A percentile compares a stretch with the other conserved stretches of the same genome.
Conservation (phyloP, 805 yeast species). For the Sugiyamaella valdiviana region DNA sequence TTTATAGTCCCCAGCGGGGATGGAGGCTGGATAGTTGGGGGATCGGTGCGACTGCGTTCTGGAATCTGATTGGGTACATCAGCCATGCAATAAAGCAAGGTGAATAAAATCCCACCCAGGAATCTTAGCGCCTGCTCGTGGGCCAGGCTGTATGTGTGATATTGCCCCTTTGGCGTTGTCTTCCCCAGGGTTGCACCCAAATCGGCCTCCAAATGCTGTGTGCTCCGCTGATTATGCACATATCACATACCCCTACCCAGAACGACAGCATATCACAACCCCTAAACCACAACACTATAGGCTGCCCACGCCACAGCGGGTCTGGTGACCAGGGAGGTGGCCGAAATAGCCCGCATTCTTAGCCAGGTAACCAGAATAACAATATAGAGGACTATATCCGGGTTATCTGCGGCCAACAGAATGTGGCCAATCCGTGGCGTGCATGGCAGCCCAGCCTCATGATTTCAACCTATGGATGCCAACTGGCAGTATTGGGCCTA, state of each 20-base stretch:
- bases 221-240: background rate
- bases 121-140: too few relatives aligned
- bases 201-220: background rate
- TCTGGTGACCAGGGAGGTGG: too few relatives aligned
- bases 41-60: slow-evolving; percentile 11
- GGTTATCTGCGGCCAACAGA: too few relatives aligned
- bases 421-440: too few relatives aligned
- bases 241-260: background rate
- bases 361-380: too few relatives aligned
- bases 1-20: background rate
- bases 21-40: too few relatives aligned
- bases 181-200: background rate
- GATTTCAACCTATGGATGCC: too few relatives aligned
- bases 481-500: too few relatives aligned
- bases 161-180: background rate
- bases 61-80: slow-evolving; percentile 10
- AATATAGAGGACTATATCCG: too few relatives aligned
- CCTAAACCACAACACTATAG: background rate
- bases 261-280: background rate
- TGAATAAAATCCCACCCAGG: background rate
- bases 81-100: background rate
- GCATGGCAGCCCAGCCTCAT: too few relatives aligned
- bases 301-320: too few relatives aligned
- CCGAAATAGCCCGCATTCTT: too few relatives aligned
- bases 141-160: background rate